Base-by-base conservation (phyloP, 805 yeast species). In the Priceomyces medius region DNA sequence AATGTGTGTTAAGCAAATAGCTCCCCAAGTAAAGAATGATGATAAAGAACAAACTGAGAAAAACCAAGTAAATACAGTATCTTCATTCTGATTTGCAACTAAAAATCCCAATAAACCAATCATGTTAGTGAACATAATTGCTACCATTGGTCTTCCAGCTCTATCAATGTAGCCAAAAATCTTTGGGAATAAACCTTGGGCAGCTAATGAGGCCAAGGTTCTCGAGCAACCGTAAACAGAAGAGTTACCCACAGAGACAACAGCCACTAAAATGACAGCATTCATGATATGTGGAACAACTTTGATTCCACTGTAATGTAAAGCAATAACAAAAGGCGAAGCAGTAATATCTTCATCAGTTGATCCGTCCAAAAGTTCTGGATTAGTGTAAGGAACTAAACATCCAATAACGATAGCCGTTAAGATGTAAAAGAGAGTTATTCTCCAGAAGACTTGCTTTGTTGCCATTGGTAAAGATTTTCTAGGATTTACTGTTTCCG, bases 271-370 rank as follows among this genome's bases (percentile, higher is more conserved):
- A 50, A 85, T 83, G 32, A 84, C 88, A 16, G 80, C 87, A 57
- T 85, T 85, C 69, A 85, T 82, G 47, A 85, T 77, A 39, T 82
- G 79, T 38, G 90, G 90, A 37, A 83, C 72, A 31, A 79, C 85
- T 37, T 65, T 66, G 49, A 84, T 79, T 51, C 84, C 83, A 20
- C 79, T 85, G 40, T 73, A 65, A 21, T 73, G 66, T 42, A 83
- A 77, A 31, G 90, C 88, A 61, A 84, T 74, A 49, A 84, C 90
- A 56, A 83, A 84, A 19, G 91, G 91, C 13, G 90, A 84, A 20
- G 87, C 82, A 20, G 81, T 63, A 31, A 79, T 75, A 49, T 79
- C 79, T 19, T 31, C 41, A 18, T 64, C 66, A 28, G 75, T 70
- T 1, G 74, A 53, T 33, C 81, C 81, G 55, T 71, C 63, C 44